Evolutionary conservation across 176 grass and related monocot species (phyloP).

Genomic region (Juncus inflexus): DNA sequence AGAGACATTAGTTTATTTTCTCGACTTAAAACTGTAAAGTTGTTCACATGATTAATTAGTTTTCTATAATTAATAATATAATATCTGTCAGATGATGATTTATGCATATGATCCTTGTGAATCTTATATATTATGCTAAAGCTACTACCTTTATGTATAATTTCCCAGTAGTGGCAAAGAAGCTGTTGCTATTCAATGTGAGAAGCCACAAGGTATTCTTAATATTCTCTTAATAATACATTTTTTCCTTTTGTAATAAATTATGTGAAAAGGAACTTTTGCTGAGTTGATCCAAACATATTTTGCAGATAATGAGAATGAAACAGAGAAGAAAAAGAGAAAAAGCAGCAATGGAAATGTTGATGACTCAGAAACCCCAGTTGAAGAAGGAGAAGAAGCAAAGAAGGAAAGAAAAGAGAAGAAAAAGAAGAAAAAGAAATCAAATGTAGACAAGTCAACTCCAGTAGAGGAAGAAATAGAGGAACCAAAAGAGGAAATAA

Average conservation of each 20-base stretch:
- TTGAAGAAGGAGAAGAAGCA: background rate
- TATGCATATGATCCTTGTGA: background rate
- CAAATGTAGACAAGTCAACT: background rate
- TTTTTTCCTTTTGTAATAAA: background rate
- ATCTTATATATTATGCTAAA: slow-evolving; percentile 7
- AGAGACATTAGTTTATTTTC: too few relatives aligned
- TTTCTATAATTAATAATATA: too few relatives aligned
- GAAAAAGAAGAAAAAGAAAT: slow-evolving; percentile 20
- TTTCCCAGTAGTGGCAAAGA: slow-evolving; percentile 29
- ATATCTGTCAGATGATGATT: background rate
- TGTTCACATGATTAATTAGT: too few relatives aligned
- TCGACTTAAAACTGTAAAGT: too few relatives aligned
- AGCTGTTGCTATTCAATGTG: background rate
- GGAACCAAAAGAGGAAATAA: slow-evolving; percentile 22
- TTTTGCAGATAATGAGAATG: background rate
- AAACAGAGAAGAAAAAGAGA: slow-evolving; percentile 44
- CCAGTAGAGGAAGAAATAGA: background rate
- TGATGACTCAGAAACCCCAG: background rate
- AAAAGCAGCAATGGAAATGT: slow-evolving; percentile 12
- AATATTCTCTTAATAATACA: too few relatives aligned
- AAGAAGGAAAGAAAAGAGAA: slow-evolving; percentile 15
- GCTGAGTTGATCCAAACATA: background rate
- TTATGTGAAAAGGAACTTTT: background rate
- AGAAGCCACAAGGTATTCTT: slow-evolving; percentile 46
- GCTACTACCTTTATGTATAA: background rate